Evolutionary conservation across 805 yeast species (phyloP), one percentile per base, ranked within the genome.

Genomic region (Hanseniaspora clermontiae): DNA sequence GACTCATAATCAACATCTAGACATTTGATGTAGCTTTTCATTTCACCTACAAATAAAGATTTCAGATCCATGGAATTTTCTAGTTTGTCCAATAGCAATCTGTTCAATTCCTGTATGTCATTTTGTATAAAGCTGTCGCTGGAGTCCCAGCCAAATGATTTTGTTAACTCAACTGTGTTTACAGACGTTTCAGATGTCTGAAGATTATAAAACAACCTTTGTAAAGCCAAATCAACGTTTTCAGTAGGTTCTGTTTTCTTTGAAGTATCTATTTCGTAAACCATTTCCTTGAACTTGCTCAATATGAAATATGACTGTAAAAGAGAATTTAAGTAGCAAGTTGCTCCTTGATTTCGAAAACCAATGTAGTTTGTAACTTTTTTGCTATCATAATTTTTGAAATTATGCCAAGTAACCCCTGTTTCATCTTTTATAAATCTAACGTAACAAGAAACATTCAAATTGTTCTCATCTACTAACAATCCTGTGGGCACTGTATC

Each of bases 121-220:
- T 93, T 97, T 70, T 93, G 99, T 1, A 95, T 87, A 69, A 93
- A 93, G 0, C 97, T 95, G 62, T 93, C 98, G 6, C 84, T 83
- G 10, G 87, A 78, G 66, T 89, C 96, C 99, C 99, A 93, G 9
- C 99, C 98, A 74, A 93, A 93, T 0, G 97, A 83, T 58, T 81
- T 79, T 0, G 98, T 93, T 54, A 93, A 74, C 65, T 87, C 96
- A 60, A 79, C 67, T 0, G 99, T 93, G 58, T 87, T 91, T 5
- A 91, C 80, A 0, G 97, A 86, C 20, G 79, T 80, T 11, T 76
- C 72, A 0, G 95, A 83, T 3, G 83, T 81, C 62, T 84, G 83
- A 60, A 93, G 73, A 59, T 79, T 79, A 66, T 88, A 91, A 64
- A 93, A 93, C 29, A 90, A 78, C 59, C 95, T 77, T 68, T 93